A percentile compares a stretch with the other conserved stretches of the same genome.
These are phyloP conservation scores for Lachancea nothofagi DNA, from an alignment of 805 yeast genomes.

Conservation along the genomic window DNA sequence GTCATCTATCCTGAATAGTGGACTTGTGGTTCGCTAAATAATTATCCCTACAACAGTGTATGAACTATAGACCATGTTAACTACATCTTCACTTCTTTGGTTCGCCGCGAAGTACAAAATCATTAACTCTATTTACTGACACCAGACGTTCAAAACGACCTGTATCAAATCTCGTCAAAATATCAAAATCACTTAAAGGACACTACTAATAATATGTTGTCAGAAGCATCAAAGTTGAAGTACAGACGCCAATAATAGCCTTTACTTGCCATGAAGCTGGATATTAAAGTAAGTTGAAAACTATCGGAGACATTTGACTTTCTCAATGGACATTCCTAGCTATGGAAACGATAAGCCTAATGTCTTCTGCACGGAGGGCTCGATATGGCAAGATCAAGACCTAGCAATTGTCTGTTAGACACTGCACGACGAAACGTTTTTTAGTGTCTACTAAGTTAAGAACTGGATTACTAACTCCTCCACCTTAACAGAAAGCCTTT, in stretches of 20 bases:
- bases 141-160: neutral
- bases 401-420: neutral
- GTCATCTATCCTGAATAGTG: too few relatives aligned
- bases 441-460: neutral
- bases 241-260: neutral
- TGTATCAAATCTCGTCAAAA: neutral
- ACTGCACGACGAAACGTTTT: too few relatives aligned
- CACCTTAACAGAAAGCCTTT: constrained; percentile 63
- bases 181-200: neutral
- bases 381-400: too few relatives aligned
- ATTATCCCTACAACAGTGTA: too few relatives aligned
- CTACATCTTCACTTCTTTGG: too few relatives aligned
- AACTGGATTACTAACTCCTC: constrained; percentile 1
- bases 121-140: too few relatives aligned
- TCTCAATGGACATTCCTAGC: neutral
- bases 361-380: too few relatives aligned
- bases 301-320: neutral
- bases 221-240: neutral
- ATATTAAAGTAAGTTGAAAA: constrained; percentile 7
- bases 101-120: too few relatives aligned
- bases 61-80: too few relatives aligned
- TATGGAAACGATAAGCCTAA: neutral
- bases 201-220: neutral
- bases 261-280: constrained; percentile 6
- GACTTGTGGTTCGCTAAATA: too few relatives aligned